phyloP scores from a whole-genome alignment of 176 grass and related monocot species.

The Chrysopogon serrulatus region DNA sequence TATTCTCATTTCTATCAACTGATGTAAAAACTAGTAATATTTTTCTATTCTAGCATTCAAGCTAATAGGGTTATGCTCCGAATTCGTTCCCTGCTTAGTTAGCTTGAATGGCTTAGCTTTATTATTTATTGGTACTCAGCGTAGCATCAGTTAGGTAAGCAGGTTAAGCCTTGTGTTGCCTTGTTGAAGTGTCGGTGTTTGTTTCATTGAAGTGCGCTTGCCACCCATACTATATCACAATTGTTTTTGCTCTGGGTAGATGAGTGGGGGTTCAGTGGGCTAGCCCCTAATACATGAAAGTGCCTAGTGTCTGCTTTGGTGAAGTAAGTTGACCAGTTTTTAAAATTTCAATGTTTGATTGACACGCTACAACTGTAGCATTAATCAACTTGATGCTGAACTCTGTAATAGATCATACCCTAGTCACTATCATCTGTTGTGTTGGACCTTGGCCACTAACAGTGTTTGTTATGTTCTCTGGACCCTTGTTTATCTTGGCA shows the following conservation, averaged over 20 bases:
- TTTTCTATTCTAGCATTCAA: background rate
- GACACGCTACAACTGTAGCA: background rate
- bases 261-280: background rate
- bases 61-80: conserved; percentile 7
- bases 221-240: background rate
- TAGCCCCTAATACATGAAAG: background rate
- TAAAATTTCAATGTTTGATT: background rate
- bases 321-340: conserved; percentile 15
- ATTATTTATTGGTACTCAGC: background rate
- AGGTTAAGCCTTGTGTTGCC: conserved; percentile 13
- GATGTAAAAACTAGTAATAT: background rate
- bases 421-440: background rate
- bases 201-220: background rate
- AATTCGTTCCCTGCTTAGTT: background rate
- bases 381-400: conserved; percentile 8
- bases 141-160: background rate
- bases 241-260: conserved; percentile 24
- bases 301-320: conserved; percentile 2
- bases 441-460: background rate
- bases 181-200: conserved; percentile 7
- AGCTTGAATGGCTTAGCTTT: background rate
- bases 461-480: background rate
- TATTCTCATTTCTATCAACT: background rate
- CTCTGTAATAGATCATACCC: background rate
- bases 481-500: background rate